A percentile compares a stretch with the other conserved stretches of the same genome.
Conservation (phyloP, 108 stramenopile genomes). For the Ochromonas danica region DNA sequence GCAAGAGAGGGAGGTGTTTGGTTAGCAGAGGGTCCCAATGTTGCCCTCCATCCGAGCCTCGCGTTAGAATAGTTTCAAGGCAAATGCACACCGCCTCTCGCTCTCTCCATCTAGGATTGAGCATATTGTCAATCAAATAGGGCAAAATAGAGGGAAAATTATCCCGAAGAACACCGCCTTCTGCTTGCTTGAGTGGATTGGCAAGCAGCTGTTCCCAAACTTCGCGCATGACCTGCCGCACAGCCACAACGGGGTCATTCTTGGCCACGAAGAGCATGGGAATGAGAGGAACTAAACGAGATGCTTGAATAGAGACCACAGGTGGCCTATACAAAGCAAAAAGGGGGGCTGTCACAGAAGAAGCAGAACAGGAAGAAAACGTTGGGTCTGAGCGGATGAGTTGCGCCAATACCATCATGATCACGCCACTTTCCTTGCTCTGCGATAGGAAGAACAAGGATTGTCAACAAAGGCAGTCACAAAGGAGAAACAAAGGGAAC, state of each 20-base stretch:
- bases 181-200: slow-evolving; percentile 5
- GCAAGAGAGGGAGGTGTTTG: slow-evolving; percentile 13
- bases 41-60: not conserved
- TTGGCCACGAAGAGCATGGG: slow-evolving; percentile 24
- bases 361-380: slow-evolving; percentile 15
- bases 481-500: slow-evolving; percentile 15
- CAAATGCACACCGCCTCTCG: not conserved
- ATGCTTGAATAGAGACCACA: slow-evolving; percentile 15
- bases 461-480: slow-evolving; percentile 15
- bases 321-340: slow-evolving; percentile 15
- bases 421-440: slow-evolving; percentile 13
- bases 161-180: slow-evolving; percentile 17
- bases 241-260: slow-evolving; percentile 10
- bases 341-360: slow-evolving; percentile 13
- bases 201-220: slow-evolving; percentile 28
- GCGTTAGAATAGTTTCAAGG: slow-evolving; percentile 12
- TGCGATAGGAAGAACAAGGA: slow-evolving; percentile 15
- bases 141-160: slow-evolving; percentile 29
- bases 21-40: slow-evolving; percentile 21
- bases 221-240: slow-evolving; percentile 27
- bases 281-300: slow-evolving; percentile 20
- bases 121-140: slow-evolving; percentile 17
- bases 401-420: slow-evolving; percentile 15
- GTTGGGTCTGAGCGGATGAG: slow-evolving; percentile 13
- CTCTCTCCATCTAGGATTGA: slow-evolving; percentile 26